A percentile compares a stretch with the other conserved stretches of the same genome.
Conservation (phyloP, 2,329 filamentous ascomycete species). For the Aureobasidium pullulans region DNA sequence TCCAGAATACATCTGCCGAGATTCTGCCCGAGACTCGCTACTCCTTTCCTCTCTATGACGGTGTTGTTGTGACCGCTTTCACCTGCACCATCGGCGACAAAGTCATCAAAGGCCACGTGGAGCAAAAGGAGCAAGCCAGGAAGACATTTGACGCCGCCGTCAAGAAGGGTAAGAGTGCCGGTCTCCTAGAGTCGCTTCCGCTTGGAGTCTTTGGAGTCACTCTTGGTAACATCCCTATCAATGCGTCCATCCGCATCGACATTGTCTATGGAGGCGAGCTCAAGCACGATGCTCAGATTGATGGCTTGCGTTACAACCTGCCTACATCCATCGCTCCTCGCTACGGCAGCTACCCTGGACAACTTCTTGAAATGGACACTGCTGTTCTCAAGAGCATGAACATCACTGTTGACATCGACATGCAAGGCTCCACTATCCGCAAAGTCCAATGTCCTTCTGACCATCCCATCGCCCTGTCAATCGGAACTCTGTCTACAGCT, state of each 20-base stretch:
- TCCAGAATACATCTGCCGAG: constrained; percentile 48
- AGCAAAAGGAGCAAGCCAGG: constrained; percentile 57
- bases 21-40: constrained; percentile 54
- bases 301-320: constrained; percentile 62
- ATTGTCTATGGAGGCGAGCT: constrained; percentile 63
- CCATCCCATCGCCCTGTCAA: constrained; percentile 58
- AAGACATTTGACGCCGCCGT: constrained; percentile 54
- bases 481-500: constrained; percentile 50
- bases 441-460: constrained; percentile 55
- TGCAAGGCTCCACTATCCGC: constrained; percentile 52
- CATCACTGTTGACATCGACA: constrained; percentile 53
- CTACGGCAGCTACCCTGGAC: constrained; percentile 48
- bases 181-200: constrained; percentile 55
- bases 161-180: constrained; percentile 53
- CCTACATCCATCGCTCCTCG: constrained; percentile 60
- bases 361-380: constrained; percentile 22
- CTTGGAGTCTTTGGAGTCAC: constrained; percentile 62
- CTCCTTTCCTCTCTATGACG: constrained; percentile 65
- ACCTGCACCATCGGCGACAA: constrained; percentile 55
- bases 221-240: constrained; percentile 59
- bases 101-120: constrained; percentile 57
- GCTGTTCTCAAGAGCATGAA: constrained; percentile 35
- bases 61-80: constrained; percentile 62
- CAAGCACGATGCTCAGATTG: constrained; percentile 61
- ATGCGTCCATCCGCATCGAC: constrained; percentile 50